Evolutionary conservation across 371 early-diverging fungal species (phyloP), one percentile per base, ranked within the genome.

Genomic region (Cokeromyces recurvatus): DNA sequence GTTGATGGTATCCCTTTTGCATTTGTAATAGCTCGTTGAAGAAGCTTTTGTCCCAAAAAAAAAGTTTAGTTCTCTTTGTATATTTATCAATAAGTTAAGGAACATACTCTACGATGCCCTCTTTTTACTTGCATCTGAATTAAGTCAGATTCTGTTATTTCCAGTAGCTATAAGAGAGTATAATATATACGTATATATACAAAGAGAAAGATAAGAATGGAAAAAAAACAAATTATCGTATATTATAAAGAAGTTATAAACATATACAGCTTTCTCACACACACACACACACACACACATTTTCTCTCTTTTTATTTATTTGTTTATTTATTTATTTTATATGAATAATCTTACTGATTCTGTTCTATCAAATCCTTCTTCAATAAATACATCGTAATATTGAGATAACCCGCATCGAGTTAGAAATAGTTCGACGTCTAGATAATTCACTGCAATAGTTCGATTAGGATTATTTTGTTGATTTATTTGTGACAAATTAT

Each of bases 71-170:
- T n/a, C n/a, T 34, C 35, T 11, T 34, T 6, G n/a, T 4, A n/a
- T 34, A 34, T 9, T n/a, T 5, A 14, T 4, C 15, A 34, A 27
- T 11, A 11, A 27, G 11, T 27, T 15, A 34, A 11, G 7, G 4
- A 11, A 53, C 61, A 46, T 66, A 76, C 73, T 50, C 77, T 64
- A 31, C 77, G 64, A 63, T 76, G 77, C 8, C 77, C 77, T 43
- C 77, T 43, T 54, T 73, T 76, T 3, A 73, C 68, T 50, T 60
- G 54, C 66, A 76, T 68, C n/a, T 71, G 71, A 34, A 64, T 55
- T 17, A 76, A 43, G 48, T 76, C 77, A 14, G 46, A n/a, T 59
- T 76, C 77, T 11, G 73, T 72, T 1, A 72, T 66, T 43, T 76
- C 77, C 32, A 66, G 38, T 12, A 76, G 47, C 76, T 76, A 62